These are phyloP conservation scores for Aspergillus brasiliensis DNA, from an alignment of 2,329 filamentous ascomycete species.

Conservation along the genomic window DNA sequence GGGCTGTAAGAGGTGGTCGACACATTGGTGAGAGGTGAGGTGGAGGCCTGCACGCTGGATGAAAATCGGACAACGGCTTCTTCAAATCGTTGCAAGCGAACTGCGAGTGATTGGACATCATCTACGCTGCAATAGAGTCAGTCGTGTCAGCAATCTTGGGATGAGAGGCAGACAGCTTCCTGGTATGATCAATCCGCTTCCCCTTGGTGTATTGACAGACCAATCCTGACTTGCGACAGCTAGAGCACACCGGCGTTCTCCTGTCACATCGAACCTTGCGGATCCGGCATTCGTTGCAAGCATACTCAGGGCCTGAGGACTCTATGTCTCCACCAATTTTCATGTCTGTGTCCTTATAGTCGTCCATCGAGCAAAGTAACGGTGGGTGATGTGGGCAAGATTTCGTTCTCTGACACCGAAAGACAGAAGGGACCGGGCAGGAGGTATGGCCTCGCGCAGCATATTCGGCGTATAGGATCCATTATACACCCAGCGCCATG, in stretches of 20 bases:
- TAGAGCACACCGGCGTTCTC: not conserved
- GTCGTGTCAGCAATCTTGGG: not conserved
- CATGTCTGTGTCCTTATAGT: not conserved
- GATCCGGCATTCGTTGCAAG: not conserved
- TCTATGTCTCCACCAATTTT: not conserved
- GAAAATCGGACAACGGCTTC: not conserved
- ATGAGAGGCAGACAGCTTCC: not conserved
- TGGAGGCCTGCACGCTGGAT: not conserved
- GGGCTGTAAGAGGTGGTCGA: not conserved
- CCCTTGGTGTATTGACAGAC: not conserved
- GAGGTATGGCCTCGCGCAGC: not conserved
- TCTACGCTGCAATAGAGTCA: not conserved
- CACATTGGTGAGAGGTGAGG: not conserved
- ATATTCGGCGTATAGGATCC: not conserved
- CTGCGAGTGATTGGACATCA: not conserved
- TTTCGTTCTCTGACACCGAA: not conserved
- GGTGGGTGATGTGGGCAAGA: not conserved
- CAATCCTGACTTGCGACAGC: not conserved
- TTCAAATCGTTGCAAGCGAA: not conserved
- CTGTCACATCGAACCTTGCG: slow-evolving; percentile 9
- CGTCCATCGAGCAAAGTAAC: not conserved
- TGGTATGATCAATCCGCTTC: not conserved
- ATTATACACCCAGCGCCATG: not conserved
- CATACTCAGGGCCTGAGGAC: not conserved
- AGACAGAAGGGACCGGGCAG: not conserved